Evolutionary conservation across 305 asterid genomes (phyloP), one percentile per base, ranked within the genome.

Genomic region (Solanum hybrid): DNA sequence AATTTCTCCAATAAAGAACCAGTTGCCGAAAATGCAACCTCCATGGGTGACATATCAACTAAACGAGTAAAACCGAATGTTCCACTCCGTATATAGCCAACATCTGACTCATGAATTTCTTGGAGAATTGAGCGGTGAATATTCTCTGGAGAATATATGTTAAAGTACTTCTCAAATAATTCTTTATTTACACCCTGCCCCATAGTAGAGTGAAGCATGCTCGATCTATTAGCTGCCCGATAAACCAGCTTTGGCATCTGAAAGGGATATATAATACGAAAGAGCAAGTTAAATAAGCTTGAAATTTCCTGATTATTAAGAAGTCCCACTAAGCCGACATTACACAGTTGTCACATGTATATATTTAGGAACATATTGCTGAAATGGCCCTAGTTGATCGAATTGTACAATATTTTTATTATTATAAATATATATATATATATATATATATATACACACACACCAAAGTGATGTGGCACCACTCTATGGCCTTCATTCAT

Each of bases 191-290:
- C 85, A 73, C 94, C 93, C 61, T 88, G 92, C 86, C 91, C 87
- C 88, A 91, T 87, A 68, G 91, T 91, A 27, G 94, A 92, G 91
- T 61, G 90, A 78, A 61, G 91, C 81, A 89, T 89, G 89, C 89
- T 90, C 87, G 94, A 92, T 88, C 88, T 90, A 70, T 72, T 93
- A 86, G 90, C 91, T 91, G 93, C 99, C 92, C 93, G 96, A 94
- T 94, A 95, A 90, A 97, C 94, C 93, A 96, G 92, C 91, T 97
- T 97, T 57, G 99, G 99, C 27, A 97, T 94, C 99, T 97, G 92
- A 24, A 90, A 87, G 38, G 33, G 82, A 93, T 91, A 76, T 85
- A 76, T 85, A 91, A 88, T 33, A 89, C 87, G 24, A 80, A 70
- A 31, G 89, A 89, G 88, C 38, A 75, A 90, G 77, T 84, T 34